A percentile compares a stretch with the other conserved stretches of the same genome.
phyloP scores from a whole-genome alignment of 495 filamentous ascomycete genomes.

The Cercophora sp. region DNA sequence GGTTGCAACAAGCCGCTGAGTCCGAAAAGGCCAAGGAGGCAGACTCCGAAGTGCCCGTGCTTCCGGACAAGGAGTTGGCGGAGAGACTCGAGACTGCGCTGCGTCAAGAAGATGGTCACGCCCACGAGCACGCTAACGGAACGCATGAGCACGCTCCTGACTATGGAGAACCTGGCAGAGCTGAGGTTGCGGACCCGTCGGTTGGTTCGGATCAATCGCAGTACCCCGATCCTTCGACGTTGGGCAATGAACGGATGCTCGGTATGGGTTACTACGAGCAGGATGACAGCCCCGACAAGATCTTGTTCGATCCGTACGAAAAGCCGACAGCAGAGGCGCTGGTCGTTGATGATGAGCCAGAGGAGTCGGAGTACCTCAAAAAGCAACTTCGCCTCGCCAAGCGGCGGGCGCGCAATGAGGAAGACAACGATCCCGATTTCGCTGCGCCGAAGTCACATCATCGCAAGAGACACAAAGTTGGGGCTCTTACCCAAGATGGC shows the following conservation, averaged over 20 bases:
- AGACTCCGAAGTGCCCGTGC: slow-evolving; percentile 21
- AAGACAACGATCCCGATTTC: slow-evolving; percentile 47
- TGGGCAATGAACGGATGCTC: slow-evolving; percentile 45
- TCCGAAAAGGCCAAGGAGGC: slow-evolving; percentile 48
- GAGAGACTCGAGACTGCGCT: slow-evolving; percentile 31
- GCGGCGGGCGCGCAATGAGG: slow-evolving; percentile 41
- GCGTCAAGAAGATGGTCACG: slow-evolving; percentile 22
- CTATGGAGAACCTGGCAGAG: slow-evolving; percentile 6
- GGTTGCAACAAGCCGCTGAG: slow-evolving; percentile 47
- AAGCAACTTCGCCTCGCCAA: slow-evolving; percentile 45
- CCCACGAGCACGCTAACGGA: slow-evolving; percentile 7
- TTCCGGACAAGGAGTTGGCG: slow-evolving; percentile 26
- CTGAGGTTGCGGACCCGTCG: slow-evolving; percentile 28
- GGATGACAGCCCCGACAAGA: slow-evolving; percentile 47
- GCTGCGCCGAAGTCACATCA: slow-evolving; percentile 30
- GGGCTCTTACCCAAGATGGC: slow-evolving; percentile 12
- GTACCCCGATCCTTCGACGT: slow-evolving; percentile 46
- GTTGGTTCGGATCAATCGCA: slow-evolving; percentile 33
- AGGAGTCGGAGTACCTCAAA: slow-evolving; percentile 44
- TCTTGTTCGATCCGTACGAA: slow-evolving; percentile 49
- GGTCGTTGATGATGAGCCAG: slow-evolving; percentile 33
- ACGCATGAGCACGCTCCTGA: slow-evolving; percentile 3
- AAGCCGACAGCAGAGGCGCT: slow-evolving; percentile 37
- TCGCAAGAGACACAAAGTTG: slow-evolving; percentile 33
- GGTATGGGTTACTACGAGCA: slow-evolving; percentile 54